Conservation (phyloP, 2,329 filamentous ascomycete species). For the Epichloe scottii region DNA sequence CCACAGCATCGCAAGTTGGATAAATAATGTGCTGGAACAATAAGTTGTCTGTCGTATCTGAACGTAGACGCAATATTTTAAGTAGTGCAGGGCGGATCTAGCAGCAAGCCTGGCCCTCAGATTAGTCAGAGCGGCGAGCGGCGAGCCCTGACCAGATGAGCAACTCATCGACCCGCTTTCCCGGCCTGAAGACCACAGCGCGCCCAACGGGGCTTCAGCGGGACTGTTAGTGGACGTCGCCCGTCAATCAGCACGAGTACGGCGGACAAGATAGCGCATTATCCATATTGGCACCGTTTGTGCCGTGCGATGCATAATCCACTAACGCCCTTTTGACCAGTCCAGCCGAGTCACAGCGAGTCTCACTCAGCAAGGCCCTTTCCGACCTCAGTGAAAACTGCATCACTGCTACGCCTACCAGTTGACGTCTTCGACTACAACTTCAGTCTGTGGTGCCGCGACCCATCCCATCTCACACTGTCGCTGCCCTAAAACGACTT, state of each 20-base stretch:
- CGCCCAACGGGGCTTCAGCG: too few species aligned
- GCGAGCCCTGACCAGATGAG: too few species aligned
- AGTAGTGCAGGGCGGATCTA: neutral
- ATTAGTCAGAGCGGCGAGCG: too few species aligned
- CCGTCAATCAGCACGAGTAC: neutral
- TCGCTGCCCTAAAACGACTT: neutral
- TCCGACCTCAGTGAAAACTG: conserved; percentile 2
- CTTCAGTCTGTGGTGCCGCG: neutral
- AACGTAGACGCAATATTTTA: neutral
- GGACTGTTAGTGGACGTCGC: neutral
- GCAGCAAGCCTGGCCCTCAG: too few species aligned
- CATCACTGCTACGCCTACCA: conserved; percentile 1
- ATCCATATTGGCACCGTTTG: neutral
- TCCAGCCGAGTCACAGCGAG: neutral
- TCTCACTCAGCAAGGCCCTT: neutral
- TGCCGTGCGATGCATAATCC: neutral
- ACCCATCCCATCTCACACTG: neutral
- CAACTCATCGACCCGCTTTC: too few species aligned
- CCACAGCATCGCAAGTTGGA: neutral
- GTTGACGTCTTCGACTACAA: conserved; percentile 1
- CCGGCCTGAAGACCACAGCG: too few species aligned
- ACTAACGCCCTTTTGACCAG: neutral
- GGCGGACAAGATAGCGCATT: neutral
- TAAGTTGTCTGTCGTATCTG: too few species aligned
- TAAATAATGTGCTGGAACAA: neutral